Evolutionary conservation across 2,329 filamentous ascomycete species (phyloP), one percentile per base, ranked within the genome.

Genomic region (Exophiala xenobiotica): DNA sequence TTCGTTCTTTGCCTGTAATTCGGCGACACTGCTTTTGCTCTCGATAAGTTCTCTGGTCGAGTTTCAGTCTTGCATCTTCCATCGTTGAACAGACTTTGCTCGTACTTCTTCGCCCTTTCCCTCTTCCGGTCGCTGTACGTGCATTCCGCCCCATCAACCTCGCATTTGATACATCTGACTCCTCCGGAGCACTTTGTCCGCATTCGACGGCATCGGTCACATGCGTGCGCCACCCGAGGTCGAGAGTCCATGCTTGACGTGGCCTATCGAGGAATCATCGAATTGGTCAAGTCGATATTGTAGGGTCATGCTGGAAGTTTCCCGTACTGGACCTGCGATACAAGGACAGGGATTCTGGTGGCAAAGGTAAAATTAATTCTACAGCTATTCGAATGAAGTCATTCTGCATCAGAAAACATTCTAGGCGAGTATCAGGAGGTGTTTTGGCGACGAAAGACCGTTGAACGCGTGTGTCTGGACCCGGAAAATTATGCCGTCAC

Each of bases 101-200:
- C n/a, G n/a, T 51, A 51, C 48, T 52, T 52, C 22, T 47, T 52
- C 22, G 46, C 45, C 26, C n/a, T 46, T 39, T 41, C 49, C n/a
- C 49, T 31, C 35, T 52, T 52, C 23, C 49, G 20, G 22, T 52
- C 49, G 4, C 43, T 24, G 31, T 52, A 52, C 2, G n/a, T 41
- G 24, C 49, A 52, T 24, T 41, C 43, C 7, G 44, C 18, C 9
- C 27, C 31, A 18, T 52, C 49, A 3, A 37, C 35, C 16, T 16
- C 33, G 27, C 49, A 52, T 24, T 42, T 52, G 16, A 23, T 24
- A 33, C 49, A 52, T 33, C 22, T 29, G 12, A 31, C 11, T 14
- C 26, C 43, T 3, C 43, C 49, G 4, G 49, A 46, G 38, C 49
- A 52, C 29, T 52, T 52, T 18, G 49, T 38, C 9, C 44, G 33